Evolutionary conservation across 2,329 filamentous ascomycete genomes (phyloP), one percentile per base, ranked within the genome.

Genomic region (Paramyrothecium roridum): DNA sequence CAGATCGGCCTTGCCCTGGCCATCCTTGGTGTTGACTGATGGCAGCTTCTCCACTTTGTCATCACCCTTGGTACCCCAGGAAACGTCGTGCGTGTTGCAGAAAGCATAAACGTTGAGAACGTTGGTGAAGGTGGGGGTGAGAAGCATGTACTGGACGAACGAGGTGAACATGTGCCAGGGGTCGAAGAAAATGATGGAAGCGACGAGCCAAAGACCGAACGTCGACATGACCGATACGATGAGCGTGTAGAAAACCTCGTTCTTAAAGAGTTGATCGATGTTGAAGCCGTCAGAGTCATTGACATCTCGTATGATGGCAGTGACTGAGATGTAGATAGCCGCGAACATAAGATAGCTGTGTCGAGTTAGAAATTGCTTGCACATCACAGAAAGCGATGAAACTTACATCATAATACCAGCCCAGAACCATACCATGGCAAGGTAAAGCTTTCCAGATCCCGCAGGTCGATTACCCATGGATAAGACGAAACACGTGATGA

Each of bases 151-250:
- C 82, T 98, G 95, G 50, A 92, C 73, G 73, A 98, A 91, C 56
- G 89, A 87, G n/a, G 95, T 98, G 72, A 96, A 82, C 92, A 99
- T 98, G 76, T 99, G 95, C 93, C 95, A 99, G 3, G 95, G 95
- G 71, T 99, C 95, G 73, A 98, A 86, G 86, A 98, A 98, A 63
- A 99, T 80, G 61, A 99, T 80, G 10, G 92, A 96, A 1, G 91
- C 89, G 52, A 99, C 76, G 57, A 98, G 83, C 89, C 93, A 99
- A 66, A 99, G 87, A 59, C 96, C 82, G 70, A 95, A 99, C 0
- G 95, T 99, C 12, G 92, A 95, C 65, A 90, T 83, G 66, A 98
- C 84, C 1, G 93, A 97, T 52, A 99, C 86, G 64, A 99, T 95
- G 59, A 99, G 82, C 34, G 91, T 96, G 73, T 95, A 92, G 77